phyloP scores from a whole-genome alignment of 371 early-diverging fungal genomes.

The Apophysomyces ossiformis region DNA sequence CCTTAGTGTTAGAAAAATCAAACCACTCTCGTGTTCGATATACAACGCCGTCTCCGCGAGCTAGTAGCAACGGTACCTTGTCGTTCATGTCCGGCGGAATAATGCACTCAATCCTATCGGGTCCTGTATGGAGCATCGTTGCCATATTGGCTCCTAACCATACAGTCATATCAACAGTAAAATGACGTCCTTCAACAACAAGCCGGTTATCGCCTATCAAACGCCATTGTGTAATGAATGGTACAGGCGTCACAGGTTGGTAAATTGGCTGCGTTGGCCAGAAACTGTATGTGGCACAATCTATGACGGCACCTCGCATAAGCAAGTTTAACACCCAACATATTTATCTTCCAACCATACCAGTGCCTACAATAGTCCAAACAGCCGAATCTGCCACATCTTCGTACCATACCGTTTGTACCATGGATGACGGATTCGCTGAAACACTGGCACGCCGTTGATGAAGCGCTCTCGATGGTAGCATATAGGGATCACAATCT shows the following conservation, averaged over 20 bases:
- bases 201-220: not conserved
- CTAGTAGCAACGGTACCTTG: slow-evolving; percentile 62
- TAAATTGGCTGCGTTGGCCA: slow-evolving; percentile 26
- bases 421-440: slow-evolving; percentile 13
- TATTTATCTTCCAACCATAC: slow-evolving; percentile 19
- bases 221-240: slow-evolving; percentile 14
- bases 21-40: slow-evolving; percentile 51
- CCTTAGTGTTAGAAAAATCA: slow-evolving; percentile 6
- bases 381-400: slow-evolving; percentile 84
- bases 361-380: slow-evolving; percentile 81
- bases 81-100: slow-evolving; percentile 18
- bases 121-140: slow-evolving; percentile 1
- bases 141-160: slow-evolving; percentile 5
- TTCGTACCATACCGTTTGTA: slow-evolving; percentile 63
- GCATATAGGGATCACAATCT: not conserved
- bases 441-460: slow-evolving; percentile 10
- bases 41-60: slow-evolving; percentile 69
- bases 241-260: slow-evolving; percentile 19
- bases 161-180: not conserved
- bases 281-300: slow-evolving; percentile 74
- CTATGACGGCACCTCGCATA: slow-evolving; percentile 14
- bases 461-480: slow-evolving; percentile 9
- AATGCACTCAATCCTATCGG: slow-evolving; percentile 6
- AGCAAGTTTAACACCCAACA: not conserved
- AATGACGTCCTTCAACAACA: slow-evolving; percentile 1